phyloP scores from a whole-genome alignment of 225 moss, liverwort and hornwort genomes.

The Takakia lepidozioides region DNA sequence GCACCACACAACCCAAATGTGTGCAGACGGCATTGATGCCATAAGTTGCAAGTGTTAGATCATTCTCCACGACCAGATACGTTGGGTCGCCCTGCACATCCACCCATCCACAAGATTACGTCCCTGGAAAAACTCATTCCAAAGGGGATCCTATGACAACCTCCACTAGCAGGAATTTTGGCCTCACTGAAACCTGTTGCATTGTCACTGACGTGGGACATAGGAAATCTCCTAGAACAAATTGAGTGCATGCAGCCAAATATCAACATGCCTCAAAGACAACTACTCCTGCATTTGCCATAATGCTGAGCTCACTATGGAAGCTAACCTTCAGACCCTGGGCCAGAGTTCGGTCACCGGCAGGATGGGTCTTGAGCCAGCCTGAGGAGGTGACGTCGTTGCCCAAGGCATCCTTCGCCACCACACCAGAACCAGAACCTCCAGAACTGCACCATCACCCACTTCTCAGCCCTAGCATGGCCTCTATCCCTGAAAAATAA shows the following conservation, averaged over 20 bases:
- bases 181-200: too few species aligned
- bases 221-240: too few species aligned
- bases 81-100: slow-evolving; percentile 75
- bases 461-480: too few species aligned
- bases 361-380: slow-evolving; percentile 51
- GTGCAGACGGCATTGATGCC: slow-evolving; percentile 92
- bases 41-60: slow-evolving; percentile 50
- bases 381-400: slow-evolving; percentile 50
- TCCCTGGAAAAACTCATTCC: too few species aligned
- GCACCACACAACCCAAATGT: slow-evolving; percentile 92
- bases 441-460: slow-evolving; percentile 49
- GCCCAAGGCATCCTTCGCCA: slow-evolving; percentile 82
- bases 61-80: slow-evolving; percentile 78
- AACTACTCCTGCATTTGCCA: too few species aligned
- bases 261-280: too few species aligned
- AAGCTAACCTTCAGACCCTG: slow-evolving; percentile 79
- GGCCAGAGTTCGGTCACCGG: slow-evolving; percentile 64
- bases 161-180: not conserved
- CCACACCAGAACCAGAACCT: slow-evolving; percentile 39
- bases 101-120: too few species aligned
- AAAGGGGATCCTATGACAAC: not conserved
- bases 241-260: too few species aligned
- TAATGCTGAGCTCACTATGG: too few species aligned
- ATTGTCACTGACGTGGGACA: too few species aligned
- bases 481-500: too few species aligned